Evolutionary conservation across 2,329 filamentous ascomycete species (phyloP).

Genomic region (Pestalotiopsis fici): DNA sequence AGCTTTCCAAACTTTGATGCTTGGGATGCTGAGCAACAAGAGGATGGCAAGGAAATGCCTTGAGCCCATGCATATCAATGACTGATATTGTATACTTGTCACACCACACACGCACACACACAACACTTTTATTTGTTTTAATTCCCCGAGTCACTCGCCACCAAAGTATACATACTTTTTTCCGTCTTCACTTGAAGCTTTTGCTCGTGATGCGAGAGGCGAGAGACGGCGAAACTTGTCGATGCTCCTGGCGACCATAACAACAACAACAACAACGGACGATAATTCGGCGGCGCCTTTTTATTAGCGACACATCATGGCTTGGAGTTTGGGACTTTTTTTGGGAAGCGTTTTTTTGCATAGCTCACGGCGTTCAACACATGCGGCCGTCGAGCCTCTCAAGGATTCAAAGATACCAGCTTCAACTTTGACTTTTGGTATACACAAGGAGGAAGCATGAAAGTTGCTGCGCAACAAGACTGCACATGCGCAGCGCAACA

Average conservation of each 20-base stretch:
- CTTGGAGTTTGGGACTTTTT: neutral
- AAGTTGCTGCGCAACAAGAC: neutral
- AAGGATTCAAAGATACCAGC: neutral
- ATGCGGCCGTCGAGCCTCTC: neutral
- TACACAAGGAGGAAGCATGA: neutral
- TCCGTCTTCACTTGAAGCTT: neutral
- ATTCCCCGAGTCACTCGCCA: neutral
- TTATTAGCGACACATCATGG: neutral
- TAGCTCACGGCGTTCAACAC: neutral
- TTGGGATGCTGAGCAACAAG: slow-evolving; percentile 53
- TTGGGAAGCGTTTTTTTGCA: neutral
- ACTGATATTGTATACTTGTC: neutral
- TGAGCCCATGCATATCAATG: slow-evolving; percentile 12
- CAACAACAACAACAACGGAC: neutral
- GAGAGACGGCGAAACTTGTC: neutral
- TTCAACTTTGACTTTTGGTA: neutral
- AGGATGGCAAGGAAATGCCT: slow-evolving; percentile 37
- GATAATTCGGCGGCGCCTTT: neutral
- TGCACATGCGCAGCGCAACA: neutral
- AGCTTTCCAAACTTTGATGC: slow-evolving; percentile 76
- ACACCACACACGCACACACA: neutral
- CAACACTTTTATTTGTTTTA: neutral
- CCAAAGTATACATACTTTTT: neutral
- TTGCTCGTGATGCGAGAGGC: neutral
- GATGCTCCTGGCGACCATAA: neutral